phyloP scores from a whole-genome alignment of 2,329 filamentous ascomycete genomes.

The Cordyceps tenuipes region DNA sequence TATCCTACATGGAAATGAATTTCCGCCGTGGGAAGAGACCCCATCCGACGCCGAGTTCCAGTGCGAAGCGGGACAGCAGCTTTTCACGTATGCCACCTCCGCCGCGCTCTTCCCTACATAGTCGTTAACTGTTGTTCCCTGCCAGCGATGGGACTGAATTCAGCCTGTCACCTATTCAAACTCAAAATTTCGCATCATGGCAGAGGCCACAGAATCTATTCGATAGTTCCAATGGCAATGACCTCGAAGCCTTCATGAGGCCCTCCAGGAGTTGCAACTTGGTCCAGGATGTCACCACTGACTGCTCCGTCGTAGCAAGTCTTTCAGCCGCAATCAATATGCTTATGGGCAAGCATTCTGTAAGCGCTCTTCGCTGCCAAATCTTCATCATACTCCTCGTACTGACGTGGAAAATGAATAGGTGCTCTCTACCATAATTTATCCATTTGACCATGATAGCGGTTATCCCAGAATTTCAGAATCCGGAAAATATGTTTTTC shows the following conservation, averaged over 20 bases:
- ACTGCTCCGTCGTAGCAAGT: conserved; percentile 95
- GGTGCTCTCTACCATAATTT: conserved; percentile 65
- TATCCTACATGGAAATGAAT: conserved; percentile 71
- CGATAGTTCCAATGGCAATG: conserved; percentile 24
- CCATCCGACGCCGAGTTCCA: conserved; percentile 56
- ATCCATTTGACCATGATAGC: conserved; percentile 59
- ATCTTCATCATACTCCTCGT: not conserved
- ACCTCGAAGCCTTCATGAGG: conserved; percentile 44
- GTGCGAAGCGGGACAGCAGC: conserved; percentile 34
- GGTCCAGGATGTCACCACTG: conserved; percentile 90
- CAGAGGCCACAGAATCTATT: conserved; percentile 64
- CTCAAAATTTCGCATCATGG: conserved; percentile 74
- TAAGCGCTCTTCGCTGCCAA: conserved; percentile 26
- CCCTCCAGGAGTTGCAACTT: conserved; percentile 61
- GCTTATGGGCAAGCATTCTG: conserved; percentile 59
- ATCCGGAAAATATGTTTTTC: conserved; percentile 83
- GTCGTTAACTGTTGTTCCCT: not conserved
- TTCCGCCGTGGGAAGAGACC: conserved; percentile 72
- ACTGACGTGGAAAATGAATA: conserved; percentile 23
- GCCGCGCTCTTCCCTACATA: conserved; percentile 13
- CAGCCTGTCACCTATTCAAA: conserved; percentile 65
- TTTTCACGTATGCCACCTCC: conserved; percentile 51
- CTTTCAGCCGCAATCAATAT: conserved; percentile 72
- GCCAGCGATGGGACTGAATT: conserved; percentile 60
- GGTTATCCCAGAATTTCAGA: conserved; percentile 55